phyloP scores from a whole-genome alignment of 148 eudicot species.

The Camellia granthamiana region DNA sequence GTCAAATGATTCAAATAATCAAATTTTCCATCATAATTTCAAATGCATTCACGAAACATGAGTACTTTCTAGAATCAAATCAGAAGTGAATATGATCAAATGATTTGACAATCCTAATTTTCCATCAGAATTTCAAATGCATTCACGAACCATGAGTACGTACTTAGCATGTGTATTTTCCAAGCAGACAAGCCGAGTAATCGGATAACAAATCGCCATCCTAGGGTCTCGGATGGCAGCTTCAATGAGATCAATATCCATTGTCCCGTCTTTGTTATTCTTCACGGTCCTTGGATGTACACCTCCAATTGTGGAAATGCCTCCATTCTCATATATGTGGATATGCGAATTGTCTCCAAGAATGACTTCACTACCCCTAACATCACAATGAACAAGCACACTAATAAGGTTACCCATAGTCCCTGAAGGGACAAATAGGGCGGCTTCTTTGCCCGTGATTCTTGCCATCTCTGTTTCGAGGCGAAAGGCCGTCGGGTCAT shows the following conservation, averaged over 20 bases:
- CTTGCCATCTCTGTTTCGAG: constrained; percentile 81
- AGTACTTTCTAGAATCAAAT: background rate
- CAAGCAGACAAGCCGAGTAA: constrained; percentile 82
- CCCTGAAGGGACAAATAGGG: constrained; percentile 90
- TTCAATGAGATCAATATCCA: constrained; percentile 75
- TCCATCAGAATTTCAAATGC: background rate
- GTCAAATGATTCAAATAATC: too few species aligned
- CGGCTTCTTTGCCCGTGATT: constrained; percentile 85
- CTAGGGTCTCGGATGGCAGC: constrained; percentile 72
- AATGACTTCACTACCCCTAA: constrained; percentile 92
- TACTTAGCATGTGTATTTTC: constrained; percentile 97
- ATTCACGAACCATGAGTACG: constrained; percentile 19
- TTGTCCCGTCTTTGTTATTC: constrained; percentile 82
- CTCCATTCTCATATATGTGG: constrained; percentile 90
- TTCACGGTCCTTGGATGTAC: constrained; percentile 90
- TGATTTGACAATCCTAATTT: background rate
- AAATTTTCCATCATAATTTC: too few species aligned
- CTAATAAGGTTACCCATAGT: constrained; percentile 96
- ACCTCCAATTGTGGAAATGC: constrained; percentile 90
- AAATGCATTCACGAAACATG: too few species aligned
- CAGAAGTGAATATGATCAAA: background rate
- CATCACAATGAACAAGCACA: constrained; percentile 82
- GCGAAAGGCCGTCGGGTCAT: constrained; percentile 76
- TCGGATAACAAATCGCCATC: constrained; percentile 59
- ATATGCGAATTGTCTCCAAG: constrained; percentile 86